Conservation (phyloP, 2,329 filamentous ascomycete species). For the Aspergillus luchuensis region DNA sequence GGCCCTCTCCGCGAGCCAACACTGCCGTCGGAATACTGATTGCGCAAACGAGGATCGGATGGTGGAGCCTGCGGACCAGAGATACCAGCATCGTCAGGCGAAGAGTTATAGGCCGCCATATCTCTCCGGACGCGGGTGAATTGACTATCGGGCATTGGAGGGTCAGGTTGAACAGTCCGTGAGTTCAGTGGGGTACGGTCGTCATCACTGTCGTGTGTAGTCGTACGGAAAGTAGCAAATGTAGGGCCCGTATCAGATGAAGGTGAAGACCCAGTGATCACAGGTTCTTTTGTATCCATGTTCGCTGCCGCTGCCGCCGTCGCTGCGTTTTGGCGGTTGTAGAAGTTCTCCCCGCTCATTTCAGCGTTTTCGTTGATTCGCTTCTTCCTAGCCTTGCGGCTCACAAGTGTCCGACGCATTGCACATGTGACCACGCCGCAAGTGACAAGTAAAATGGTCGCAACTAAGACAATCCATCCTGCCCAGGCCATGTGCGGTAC, state of each 20-base stretch:
- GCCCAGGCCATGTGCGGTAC: slow-evolving; percentile 93
- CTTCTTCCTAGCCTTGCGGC: slow-evolving; percentile 88
- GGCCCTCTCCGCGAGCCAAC: slow-evolving; percentile 47
- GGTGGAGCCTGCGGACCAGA: slow-evolving; percentile 37
- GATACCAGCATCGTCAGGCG: slow-evolving; percentile 44
- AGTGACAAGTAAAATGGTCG: slow-evolving; percentile 80
- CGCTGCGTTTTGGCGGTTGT: slow-evolving; percentile 61
- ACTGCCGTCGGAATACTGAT: slow-evolving; percentile 51
- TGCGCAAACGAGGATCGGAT: slow-evolving; percentile 47
- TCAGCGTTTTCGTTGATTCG: slow-evolving; percentile 91
- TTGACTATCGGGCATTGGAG: slow-evolving; percentile 28
- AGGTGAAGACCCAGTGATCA: slow-evolving; percentile 57
- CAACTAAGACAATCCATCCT: slow-evolving; percentile 87
- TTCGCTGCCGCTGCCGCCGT: slow-evolving; percentile 39
- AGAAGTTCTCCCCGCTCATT: slow-evolving; percentile 95
- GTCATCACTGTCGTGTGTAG: slow-evolving; percentile 40
- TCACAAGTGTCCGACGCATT: slow-evolving; percentile 89
- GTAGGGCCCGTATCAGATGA: slow-evolving; percentile 53
- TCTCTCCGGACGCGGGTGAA: slow-evolving; percentile 32
- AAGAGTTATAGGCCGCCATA: slow-evolving; percentile 34
- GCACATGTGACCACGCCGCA: slow-evolving; percentile 87
- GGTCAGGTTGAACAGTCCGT: slow-evolving; percentile 33
- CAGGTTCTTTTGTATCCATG: slow-evolving; percentile 59
- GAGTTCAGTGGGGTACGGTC: slow-evolving; percentile 45
- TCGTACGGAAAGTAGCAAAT: slow-evolving; percentile 48